Evolutionary conservation across 805 yeast species (phyloP).

Genomic region (Kodamaea kaohsiungensis): DNA sequence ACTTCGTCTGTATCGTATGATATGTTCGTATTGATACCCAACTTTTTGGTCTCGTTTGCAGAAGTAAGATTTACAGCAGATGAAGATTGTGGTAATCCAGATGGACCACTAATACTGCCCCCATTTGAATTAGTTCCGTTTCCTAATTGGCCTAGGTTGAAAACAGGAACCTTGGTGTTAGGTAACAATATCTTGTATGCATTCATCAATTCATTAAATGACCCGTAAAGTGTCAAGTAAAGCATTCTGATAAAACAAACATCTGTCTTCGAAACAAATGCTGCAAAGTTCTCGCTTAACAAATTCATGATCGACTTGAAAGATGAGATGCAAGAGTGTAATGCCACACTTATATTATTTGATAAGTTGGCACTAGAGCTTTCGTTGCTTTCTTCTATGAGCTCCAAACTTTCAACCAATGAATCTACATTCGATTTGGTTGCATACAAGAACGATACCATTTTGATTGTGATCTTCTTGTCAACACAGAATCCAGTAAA

Average conservation of each 20-base stretch:
- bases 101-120: slow-evolving; percentile 7
- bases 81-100: not conserved
- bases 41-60: slow-evolving; percentile 20
- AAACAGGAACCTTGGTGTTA: slow-evolving; percentile 9
- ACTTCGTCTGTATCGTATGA: slow-evolving; percentile 46
- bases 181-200: slow-evolving; percentile 53
- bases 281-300: slow-evolving; percentile 47
- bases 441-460: slow-evolving; percentile 51
- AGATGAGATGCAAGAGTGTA: slow-evolving; percentile 40
- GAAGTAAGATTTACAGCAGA: slow-evolving; percentile 16
- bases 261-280: slow-evolving; percentile 59
- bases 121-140: slow-evolving; percentile 8
- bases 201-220: slow-evolving; percentile 66
- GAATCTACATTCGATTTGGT: slow-evolving; percentile 58
- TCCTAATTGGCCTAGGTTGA: slow-evolving; percentile 2
- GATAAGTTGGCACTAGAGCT: slow-evolving; percentile 23
- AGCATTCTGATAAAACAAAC: slow-evolving; percentile 65
- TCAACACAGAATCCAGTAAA: slow-evolving; percentile 60
- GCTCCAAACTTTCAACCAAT: slow-evolving; percentile 57
- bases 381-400: slow-evolving; percentile 38
- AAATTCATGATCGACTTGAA: slow-evolving; percentile 53
- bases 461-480: slow-evolving; percentile 52
- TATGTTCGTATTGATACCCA: slow-evolving; percentile 22
- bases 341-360: slow-evolving; percentile 30
- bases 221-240: slow-evolving; percentile 58